Evolutionary conservation across 441 rosid genomes (phyloP), one percentile per base, ranked within the genome.

Genomic region (Macaranga tanarius): DNA sequence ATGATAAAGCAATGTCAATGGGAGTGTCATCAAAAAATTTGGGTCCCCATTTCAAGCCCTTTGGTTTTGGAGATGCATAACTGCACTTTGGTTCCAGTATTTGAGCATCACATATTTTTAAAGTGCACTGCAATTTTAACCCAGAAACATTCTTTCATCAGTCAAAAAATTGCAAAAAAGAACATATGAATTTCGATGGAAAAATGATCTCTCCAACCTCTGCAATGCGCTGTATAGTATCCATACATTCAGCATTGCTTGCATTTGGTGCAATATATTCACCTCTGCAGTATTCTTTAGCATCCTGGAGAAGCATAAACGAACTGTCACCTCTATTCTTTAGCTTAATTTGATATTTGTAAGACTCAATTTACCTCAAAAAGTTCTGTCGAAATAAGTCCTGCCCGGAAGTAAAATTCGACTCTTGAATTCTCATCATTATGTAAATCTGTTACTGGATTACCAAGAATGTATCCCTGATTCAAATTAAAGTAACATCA

Each of bases 21-120:
- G 73, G 66, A 26, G 2, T 3, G 34, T 45, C 74, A 48, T 79
- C 71, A 2, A 62, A 75, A 45, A 71, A 72, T 31, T 62, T 50
- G 17, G 15, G 17, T 28, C 79, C 54, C 72, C 72, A 69, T 56
- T 69, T 69, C 63, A 69, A 69, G 19, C 61, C 45, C 76, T 22
- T 45, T 8, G 71, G 65, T 57, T 73, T 73, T 56, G 65, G 65
- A 19, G 76, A 65, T 56, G 72, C 72, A 34, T 56, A 57, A 23
- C 63, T 69, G 40, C 78, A 70, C 26, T 7, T 1, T 16, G 78
- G 78, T 62, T 75, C 78, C 57, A 75, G 19, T 26, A 75, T 75
- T 20, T 75, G 74, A 7, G 40, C 59, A 28, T 48, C 40, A 8
- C 17, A 42, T 51, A 75, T 12, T 62, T 62, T 68, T 47, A 65